Conservation (phyloP, 179 eudicot species). For the Drosera spatulata region DNA sequence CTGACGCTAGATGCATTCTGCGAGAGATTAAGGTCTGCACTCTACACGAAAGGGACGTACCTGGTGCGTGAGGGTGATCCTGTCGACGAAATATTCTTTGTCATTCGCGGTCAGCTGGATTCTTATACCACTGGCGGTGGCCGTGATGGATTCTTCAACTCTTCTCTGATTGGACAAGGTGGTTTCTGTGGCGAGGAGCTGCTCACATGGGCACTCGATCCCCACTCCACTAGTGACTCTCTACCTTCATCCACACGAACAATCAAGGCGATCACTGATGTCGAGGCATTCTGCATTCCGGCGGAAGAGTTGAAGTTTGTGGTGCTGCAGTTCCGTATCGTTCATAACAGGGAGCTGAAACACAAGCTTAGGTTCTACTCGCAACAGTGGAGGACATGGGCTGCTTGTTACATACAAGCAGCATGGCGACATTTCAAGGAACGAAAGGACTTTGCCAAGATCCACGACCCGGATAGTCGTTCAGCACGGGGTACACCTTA, state of each 20-base stretch:
- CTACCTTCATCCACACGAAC: constrained; percentile 18
- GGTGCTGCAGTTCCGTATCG: constrained; percentile 3
- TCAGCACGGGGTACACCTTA: neutral
- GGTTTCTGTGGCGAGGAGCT: constrained; percentile 5
- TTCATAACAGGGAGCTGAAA: constrained; percentile 1
- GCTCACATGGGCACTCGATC: constrained; percentile 24
- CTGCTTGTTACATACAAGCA: constrained; percentile 3
- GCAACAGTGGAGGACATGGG: constrained; percentile 4
- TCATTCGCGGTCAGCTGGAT: constrained; percentile 17
- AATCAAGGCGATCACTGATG: constrained; percentile 2
- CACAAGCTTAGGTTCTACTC: constrained; percentile 4
- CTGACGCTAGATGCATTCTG: constrained; percentile 14
- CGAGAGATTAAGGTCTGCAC: constrained; percentile 16
- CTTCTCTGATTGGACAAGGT: constrained; percentile 13
- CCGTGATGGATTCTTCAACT: constrained; percentile 9
- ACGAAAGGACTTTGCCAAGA: neutral
- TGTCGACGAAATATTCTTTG: constrained; percentile 14
- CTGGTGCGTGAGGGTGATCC: constrained; percentile 17
- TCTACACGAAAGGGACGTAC: constrained; percentile 13
- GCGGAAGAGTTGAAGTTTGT: constrained; percentile 6
- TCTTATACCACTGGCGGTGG: constrained; percentile 14
- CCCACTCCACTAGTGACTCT: constrained; percentile 5
- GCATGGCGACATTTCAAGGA: constrained; percentile 3
- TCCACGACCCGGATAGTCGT: neutral
- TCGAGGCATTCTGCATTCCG: constrained; percentile 1